Conservation (phyloP, 1,139 yeast species). For the Geotrichum armillariae region DNA sequence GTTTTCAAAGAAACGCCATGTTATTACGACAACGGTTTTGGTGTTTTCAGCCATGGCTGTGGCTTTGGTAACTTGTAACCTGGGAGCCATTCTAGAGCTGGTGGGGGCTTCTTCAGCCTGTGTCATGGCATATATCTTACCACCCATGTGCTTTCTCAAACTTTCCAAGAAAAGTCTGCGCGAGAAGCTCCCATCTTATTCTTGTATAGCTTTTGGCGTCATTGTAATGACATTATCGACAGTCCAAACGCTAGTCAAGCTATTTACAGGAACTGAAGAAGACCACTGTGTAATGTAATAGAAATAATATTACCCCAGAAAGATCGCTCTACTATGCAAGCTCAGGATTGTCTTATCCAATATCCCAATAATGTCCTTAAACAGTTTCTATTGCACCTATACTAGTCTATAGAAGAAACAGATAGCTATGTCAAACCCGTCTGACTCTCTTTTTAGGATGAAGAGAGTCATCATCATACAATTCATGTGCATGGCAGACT, state of each 20-base stretch:
- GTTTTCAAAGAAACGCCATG: constrained; percentile 44
- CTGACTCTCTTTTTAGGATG: too few relatives aligned
- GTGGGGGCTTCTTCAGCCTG: constrained; percentile 95
- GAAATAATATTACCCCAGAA: too few relatives aligned
- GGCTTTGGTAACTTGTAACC: constrained; percentile 77
- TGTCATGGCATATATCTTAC: constrained; percentile 86
- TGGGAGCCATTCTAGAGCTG: constrained; percentile 84
- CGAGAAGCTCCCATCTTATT: constrained; percentile 55
- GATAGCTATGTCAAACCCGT: too few relatives aligned
- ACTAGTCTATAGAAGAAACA: too few relatives aligned
- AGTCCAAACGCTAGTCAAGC: constrained; percentile 60
- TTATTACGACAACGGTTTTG: constrained; percentile 63
- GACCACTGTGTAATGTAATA: constrained; percentile 16
- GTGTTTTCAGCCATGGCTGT: constrained; percentile 73
- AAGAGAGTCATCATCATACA: too few relatives aligned
- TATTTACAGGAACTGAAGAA: constrained; percentile 44
- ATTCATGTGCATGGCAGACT: constrained; percentile 1
- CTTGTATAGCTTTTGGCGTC: constrained; percentile 70
- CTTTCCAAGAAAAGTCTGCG: constrained; percentile 53
- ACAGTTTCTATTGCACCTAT: too few relatives aligned
- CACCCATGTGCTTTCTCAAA: constrained; percentile 78
- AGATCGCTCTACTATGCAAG: too few relatives aligned
- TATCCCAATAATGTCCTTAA: too few relatives aligned
- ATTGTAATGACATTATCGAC: constrained; percentile 79
- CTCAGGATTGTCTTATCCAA: too few relatives aligned